Conservation (phyloP, 345 rosid species). For the Erysimum cheiranthoides region DNA sequence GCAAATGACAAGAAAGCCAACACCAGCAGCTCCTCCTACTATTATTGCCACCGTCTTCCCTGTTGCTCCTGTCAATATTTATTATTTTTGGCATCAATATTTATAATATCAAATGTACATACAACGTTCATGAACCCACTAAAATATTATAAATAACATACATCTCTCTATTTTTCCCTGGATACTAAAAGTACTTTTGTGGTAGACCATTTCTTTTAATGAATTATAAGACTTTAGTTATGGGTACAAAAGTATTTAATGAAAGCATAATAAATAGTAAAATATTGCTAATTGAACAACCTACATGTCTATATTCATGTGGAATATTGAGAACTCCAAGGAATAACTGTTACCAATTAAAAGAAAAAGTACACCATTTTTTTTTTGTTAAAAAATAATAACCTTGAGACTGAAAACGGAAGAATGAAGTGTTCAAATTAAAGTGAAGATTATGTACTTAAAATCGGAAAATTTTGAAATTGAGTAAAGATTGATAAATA, state of each 20-base stretch:
- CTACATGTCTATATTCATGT: neutral
- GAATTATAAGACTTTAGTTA: neutral
- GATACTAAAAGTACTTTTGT: slow-evolving; percentile 20
- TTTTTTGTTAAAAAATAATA: too few relatives aligned
- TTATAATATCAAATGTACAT: neutral
- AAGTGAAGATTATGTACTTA: slow-evolving; percentile 21
- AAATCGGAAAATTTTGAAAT: neutral
- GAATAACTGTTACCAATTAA: slow-evolving; percentile 39
- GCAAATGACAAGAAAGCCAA: slow-evolving; percentile 85
- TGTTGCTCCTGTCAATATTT: slow-evolving; percentile 62
- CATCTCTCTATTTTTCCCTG: neutral
- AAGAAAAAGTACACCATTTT: neutral
- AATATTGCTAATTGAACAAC: slow-evolving; percentile 4
- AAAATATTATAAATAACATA: neutral
- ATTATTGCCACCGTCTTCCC: slow-evolving; percentile 98
- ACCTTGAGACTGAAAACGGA: neutral
- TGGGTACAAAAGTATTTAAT: slow-evolving; percentile 11
- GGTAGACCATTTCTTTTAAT: slow-evolving; percentile 25
- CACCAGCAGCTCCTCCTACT: slow-evolving; percentile 93
- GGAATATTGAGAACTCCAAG: slow-evolving; percentile 33
- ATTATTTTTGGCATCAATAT: slow-evolving; percentile 22
- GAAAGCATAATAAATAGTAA: slow-evolving; percentile 11
- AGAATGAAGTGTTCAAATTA: slow-evolving; percentile 15
- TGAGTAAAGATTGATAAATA: neutral
- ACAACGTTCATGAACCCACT: slow-evolving; percentile 1